phyloP scores from a whole-genome alignment of 805 yeast species.

The Myxozyma udenii region DNA sequence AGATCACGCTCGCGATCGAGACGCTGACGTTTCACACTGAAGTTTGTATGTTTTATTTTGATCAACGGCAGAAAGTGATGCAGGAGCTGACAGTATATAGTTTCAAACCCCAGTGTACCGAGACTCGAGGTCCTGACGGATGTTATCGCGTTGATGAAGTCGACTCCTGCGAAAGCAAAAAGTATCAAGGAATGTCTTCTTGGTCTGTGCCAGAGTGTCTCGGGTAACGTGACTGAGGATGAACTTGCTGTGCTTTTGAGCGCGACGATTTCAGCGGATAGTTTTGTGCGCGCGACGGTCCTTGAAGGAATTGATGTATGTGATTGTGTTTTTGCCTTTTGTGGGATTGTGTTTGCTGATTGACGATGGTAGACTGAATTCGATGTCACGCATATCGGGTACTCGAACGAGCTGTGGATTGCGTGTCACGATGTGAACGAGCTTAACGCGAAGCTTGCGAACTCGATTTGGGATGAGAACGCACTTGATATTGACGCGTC shows the following conservation, averaged over 20 bases:
- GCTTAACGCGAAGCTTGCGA: slow-evolving; percentile 60
- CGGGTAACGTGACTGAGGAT: slow-evolving; percentile 53
- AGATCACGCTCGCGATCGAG: slow-evolving; percentile 53
- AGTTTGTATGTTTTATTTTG: slow-evolving; percentile 40
- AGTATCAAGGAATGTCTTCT: slow-evolving; percentile 78
- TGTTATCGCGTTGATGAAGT: slow-evolving; percentile 59
- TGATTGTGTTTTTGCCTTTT: neutral
- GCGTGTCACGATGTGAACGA: slow-evolving; percentile 70
- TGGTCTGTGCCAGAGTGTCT: slow-evolving; percentile 71
- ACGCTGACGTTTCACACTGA: slow-evolving; percentile 48
- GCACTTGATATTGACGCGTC: slow-evolving; percentile 46
- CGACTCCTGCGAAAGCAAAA: slow-evolving; percentile 73
- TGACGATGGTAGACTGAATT: slow-evolving; percentile 53
- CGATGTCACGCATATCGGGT: slow-evolving; percentile 45
- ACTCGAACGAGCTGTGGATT: slow-evolving; percentile 72
- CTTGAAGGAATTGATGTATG: slow-evolving; percentile 51
- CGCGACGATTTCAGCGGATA: slow-evolving; percentile 57
- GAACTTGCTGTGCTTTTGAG: slow-evolving; percentile 62
- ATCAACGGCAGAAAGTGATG: too few relatives aligned
- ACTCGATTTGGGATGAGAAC: slow-evolving; percentile 83
- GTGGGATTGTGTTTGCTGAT: neutral
- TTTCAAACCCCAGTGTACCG: slow-evolving; percentile 66
- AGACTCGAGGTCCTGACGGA: slow-evolving; percentile 61
- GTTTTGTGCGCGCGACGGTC: slow-evolving; percentile 72
- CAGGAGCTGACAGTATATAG: neutral